Evolutionary conservation across 768 basidiomycete species (phyloP).

Genomic region (Pleurotus ostreatus): DNA sequence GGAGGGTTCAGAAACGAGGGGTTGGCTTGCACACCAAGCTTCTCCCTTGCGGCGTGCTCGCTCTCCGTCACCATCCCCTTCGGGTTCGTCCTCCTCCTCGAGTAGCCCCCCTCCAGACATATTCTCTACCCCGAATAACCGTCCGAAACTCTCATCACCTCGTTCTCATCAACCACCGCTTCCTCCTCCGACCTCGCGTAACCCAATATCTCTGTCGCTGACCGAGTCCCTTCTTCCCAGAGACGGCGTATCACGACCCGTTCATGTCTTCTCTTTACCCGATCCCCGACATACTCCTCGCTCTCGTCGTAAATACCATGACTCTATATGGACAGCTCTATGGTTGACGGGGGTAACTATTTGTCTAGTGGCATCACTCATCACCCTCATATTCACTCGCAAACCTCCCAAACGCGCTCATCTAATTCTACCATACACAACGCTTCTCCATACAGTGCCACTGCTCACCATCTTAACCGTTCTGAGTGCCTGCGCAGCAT

Average conservation of each 20-base stretch:
- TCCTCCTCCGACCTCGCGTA: constrained; percentile 29
- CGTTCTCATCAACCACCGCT: constrained; percentile 36
- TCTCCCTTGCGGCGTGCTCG: constrained; percentile 50
- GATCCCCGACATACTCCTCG: constrained; percentile 68
- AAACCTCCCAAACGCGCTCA: constrained; percentile 35
- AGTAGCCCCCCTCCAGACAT: constrained; percentile 42
- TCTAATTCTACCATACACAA: constrained; percentile 54
- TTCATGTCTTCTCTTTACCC: constrained; percentile 73
- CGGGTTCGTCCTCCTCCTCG: constrained; percentile 37
- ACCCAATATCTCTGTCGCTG: constrained; percentile 59
- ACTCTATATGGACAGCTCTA: constrained; percentile 64
- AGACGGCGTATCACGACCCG: constrained; percentile 58
- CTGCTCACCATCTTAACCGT: constrained; percentile 70
- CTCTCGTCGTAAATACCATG: constrained; percentile 68
- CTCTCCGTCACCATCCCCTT: constrained; percentile 21
- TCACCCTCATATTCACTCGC: constrained; percentile 58
- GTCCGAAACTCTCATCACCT: constrained; percentile 17
- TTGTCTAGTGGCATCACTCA: constrained; percentile 59
- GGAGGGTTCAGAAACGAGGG: constrained; percentile 35
- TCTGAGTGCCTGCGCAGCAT: constrained; percentile 66
- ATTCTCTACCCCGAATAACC: constrained; percentile 22
- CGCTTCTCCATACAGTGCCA: constrained; percentile 74
- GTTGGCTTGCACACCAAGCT: constrained; percentile 77
- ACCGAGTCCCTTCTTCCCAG: constrained; percentile 77
- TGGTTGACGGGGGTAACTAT: constrained; percentile 58